These are phyloP conservation scores for Clarireedia monteithiana DNA, from an alignment of 2,329 filamentous ascomycete genomes.

Conservation along the genomic window DNA sequence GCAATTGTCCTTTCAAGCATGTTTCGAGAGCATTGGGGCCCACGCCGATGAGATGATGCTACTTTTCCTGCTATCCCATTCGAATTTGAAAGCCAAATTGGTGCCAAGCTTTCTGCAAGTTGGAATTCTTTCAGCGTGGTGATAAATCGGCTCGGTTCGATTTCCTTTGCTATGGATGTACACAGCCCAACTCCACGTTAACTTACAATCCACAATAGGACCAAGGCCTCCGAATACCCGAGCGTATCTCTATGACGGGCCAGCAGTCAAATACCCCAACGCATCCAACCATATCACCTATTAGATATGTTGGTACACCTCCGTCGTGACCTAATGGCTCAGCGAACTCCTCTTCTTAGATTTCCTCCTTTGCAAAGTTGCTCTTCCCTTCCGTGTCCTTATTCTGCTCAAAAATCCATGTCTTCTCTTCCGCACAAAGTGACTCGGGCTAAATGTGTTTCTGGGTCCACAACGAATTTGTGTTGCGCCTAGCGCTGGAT, in stretches of 20 bases:
- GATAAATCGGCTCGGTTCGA: too few relatives aligned
- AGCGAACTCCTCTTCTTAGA: constrained; percentile 28
- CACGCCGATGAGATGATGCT: too few relatives aligned
- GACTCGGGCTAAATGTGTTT: constrained; percentile 29
- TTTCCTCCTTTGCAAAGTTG: constrained; percentile 25
- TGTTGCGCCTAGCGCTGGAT: constrained; percentile 24
- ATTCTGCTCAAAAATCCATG: constrained; percentile 31
- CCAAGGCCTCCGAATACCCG: too few relatives aligned
- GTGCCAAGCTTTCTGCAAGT: too few relatives aligned
- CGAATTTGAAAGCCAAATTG: too few relatives aligned
- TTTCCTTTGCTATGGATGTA: too few relatives aligned
- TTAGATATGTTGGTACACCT: background rate
- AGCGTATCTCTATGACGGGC: background rate
- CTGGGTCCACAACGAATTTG: constrained; percentile 29
- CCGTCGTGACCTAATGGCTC: constrained; percentile 23
- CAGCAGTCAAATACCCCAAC: background rate
- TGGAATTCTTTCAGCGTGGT: too few relatives aligned
- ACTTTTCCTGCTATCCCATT: too few relatives aligned
- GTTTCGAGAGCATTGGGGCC: too few relatives aligned
- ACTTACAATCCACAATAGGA: too few relatives aligned
- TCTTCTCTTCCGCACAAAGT: constrained; percentile 31
- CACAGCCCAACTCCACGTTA: too few relatives aligned
- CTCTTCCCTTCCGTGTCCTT: constrained; percentile 28
- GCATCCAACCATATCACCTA: background rate
- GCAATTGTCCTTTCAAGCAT: too few relatives aligned